Base-by-base conservation (phyloP, 2,329 filamentous ascomycete genomes). In the Fonsecaea nubica region DNA sequence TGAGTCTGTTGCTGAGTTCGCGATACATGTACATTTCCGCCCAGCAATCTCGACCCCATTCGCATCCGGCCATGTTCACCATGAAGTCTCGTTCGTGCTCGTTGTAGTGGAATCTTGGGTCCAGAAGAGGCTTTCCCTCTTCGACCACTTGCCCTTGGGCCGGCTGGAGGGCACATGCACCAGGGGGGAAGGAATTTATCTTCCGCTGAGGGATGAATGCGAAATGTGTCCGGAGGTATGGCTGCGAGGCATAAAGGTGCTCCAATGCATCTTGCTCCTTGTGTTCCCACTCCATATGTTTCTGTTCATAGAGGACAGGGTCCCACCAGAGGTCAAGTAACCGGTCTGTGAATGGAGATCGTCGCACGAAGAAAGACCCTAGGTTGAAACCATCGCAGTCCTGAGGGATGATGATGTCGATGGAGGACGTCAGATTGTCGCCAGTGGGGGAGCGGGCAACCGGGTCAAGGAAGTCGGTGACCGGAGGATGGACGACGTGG, bases 221-320 rank as follows among this genome's bases (percentile, higher is more conserved):
- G 2, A 93, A 89, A 73, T 95, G 91, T 63, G 92, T 89, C 66
- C 95, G 89, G 62, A 98, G 88, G 93, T 95, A 99, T 0, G 95
- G 92, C 77, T 98, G 94, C 63, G 90, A 90, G 64, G 85, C 86
- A 81, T 99, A 99, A 69, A 99, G 84, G 80, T 96, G 91, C 80
- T 97, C 93, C 50, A 99, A 82, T 1, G 93, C 92, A 76, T 98
- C 93, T 80, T 99, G 95, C 78, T 99, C 95, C 78, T 98, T 98
- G 83, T 99, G 95, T 75, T 95, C 93, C 95, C 95, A 99, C 69
- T 95, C 87, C 93, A 97, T 97, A 78, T 99, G 95, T 77, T 93
- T 96, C 80, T 99, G 95, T 80, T 99, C 95, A 78, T 99, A 99
- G 64, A 90, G 88, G 35, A 98, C 93, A 0, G 95, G 95, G 75